Evolutionary conservation across 371 early-diverging fungal genomes (phyloP).

Genomic region (Syncephalis fuscata): DNA sequence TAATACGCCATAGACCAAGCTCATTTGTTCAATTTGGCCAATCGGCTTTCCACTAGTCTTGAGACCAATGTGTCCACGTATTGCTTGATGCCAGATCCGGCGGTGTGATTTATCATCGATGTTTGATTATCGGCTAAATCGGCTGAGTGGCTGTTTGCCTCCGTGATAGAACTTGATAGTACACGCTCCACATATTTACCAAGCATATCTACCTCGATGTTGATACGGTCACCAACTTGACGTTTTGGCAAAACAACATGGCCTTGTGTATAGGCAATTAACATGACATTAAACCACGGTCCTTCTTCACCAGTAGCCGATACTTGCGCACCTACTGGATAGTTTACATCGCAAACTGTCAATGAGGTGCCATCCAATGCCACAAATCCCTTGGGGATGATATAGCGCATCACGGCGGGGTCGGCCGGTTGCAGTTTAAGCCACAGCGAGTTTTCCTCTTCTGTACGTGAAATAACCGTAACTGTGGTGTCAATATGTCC

Average conservation of each 20-base stretch:
- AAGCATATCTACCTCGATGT: slow-evolving; percentile 93
- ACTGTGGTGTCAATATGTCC: slow-evolving; percentile 90
- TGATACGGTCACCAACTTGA: slow-evolving; percentile 59
- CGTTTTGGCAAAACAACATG: slow-evolving; percentile 69
- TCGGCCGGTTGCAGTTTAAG: slow-evolving; percentile 48
- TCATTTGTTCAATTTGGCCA: too few relatives aligned
- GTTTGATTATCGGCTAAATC: too few relatives aligned
- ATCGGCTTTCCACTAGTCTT: too few relatives aligned
- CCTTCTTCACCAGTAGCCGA: slow-evolving; percentile 20
- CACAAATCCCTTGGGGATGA: slow-evolving; percentile 90
- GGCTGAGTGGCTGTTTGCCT: neutral
- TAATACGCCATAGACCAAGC: too few relatives aligned
- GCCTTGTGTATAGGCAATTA: slow-evolving; percentile 84
- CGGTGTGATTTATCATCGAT: too few relatives aligned
- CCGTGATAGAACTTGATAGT: slow-evolving; percentile 31
- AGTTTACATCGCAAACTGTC: slow-evolving; percentile 76
- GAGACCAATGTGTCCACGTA: too few relatives aligned
- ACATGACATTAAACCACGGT: slow-evolving; percentile 77
- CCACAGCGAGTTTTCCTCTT: slow-evolving; percentile 80
- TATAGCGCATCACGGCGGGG: slow-evolving; percentile 53
- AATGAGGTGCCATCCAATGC: slow-evolving; percentile 86
- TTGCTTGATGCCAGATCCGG: too few relatives aligned
- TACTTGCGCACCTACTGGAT: neutral
- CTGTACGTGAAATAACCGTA: slow-evolving; percentile 44
- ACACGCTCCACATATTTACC: slow-evolving; percentile 87